A percentile compares a stretch with the other conserved stretches of the same genome.
phyloP scores from a whole-genome alignment of 352 stramenopile genomes.

The Globisporangium cederbergense region DNA sequence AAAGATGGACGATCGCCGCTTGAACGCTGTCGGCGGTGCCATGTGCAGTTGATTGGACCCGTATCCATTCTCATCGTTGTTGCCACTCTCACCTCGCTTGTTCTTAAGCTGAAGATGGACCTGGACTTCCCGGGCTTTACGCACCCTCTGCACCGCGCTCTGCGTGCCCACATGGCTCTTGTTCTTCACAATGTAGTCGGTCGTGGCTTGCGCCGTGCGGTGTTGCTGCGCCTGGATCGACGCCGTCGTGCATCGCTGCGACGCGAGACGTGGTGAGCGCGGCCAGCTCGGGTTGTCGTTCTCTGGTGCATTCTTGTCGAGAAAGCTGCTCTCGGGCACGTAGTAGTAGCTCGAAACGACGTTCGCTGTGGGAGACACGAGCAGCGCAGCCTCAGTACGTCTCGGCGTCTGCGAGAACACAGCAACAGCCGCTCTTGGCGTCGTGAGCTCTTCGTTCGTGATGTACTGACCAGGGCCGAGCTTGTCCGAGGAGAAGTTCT shows the following conservation, averaged over 20 bases:
- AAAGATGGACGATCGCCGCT: constrained; percentile 36
- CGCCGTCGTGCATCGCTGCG: constrained; percentile 17
- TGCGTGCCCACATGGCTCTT: constrained; percentile 26
- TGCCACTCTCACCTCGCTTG: background rate
- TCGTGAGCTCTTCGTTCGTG: constrained; percentile 30
- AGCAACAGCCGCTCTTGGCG: constrained; percentile 25
- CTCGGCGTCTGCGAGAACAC: constrained; percentile 56
- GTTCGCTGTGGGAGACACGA: constrained; percentile 34
- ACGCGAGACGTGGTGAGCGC: constrained; percentile 33
- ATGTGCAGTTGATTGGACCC: background rate
- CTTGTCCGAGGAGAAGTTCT: constrained; percentile 32
- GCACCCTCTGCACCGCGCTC: constrained; percentile 23
- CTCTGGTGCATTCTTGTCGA: constrained; percentile 16
- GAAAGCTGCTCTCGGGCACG: constrained; percentile 37
- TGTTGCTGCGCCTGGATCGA: constrained; percentile 8
- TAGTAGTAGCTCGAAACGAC: constrained; percentile 67
- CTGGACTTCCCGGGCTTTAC: background rate
- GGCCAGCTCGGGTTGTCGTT: constrained; percentile 41
- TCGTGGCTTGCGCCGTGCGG: constrained; percentile 18
- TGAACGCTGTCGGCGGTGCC: constrained; percentile 12
- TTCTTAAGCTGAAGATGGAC: constrained; percentile 7
- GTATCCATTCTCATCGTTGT: background rate
- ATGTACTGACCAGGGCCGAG: constrained; percentile 55
- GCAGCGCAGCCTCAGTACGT: constrained; percentile 25
- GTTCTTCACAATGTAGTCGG: constrained; percentile 30